Evolutionary conservation across 805 yeast genomes (phyloP).

Genomic region (Wickerhamiella galacta): DNA sequence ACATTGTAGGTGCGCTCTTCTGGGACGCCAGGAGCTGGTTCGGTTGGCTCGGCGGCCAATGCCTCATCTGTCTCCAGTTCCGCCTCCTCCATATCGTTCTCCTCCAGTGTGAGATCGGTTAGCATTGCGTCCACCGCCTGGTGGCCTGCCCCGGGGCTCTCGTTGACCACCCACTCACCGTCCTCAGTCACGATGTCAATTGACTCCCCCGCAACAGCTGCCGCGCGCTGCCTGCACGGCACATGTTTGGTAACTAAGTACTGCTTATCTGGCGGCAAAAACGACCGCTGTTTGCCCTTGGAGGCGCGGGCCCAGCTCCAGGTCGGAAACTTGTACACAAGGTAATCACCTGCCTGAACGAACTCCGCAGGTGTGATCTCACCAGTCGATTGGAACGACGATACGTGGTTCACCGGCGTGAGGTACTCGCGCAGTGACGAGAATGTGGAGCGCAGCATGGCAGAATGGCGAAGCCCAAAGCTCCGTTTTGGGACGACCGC

Average conservation of each 20-base stretch:
- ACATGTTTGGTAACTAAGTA: constrained; percentile 77
- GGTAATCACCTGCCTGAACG: constrained; percentile 83
- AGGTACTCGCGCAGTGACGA: constrained; percentile 78
- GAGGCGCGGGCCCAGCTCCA: constrained; percentile 77
- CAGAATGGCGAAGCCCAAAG: background rate
- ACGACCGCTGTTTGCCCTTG: constrained; percentile 38
- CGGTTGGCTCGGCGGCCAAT: constrained; percentile 8
- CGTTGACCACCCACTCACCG: constrained; percentile 25
- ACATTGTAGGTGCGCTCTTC: constrained; percentile 47
- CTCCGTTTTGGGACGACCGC: background rate
- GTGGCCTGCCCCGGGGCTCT: constrained; percentile 9
- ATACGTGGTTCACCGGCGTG: constrained; percentile 77
- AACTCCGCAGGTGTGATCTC: constrained; percentile 94
- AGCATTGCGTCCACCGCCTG: constrained; percentile 12
- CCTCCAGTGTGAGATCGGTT: constrained; percentile 12
- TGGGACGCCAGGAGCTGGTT: constrained; percentile 1
- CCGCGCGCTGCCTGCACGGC: constrained; percentile 65
- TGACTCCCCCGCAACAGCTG: constrained; percentile 27
- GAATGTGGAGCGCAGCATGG: constrained; percentile 43
- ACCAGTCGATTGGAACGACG: constrained; percentile 74
- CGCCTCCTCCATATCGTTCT: constrained; percentile 23
- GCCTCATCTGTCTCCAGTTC: constrained; percentile 31
- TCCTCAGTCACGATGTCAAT: constrained; percentile 25
- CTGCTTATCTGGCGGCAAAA: constrained; percentile 77
- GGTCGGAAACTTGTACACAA: constrained; percentile 84